phyloP scores from a whole-genome alignment of 2,329 filamentous ascomycete genomes.

The Lachnellula willkommii region DNA sequence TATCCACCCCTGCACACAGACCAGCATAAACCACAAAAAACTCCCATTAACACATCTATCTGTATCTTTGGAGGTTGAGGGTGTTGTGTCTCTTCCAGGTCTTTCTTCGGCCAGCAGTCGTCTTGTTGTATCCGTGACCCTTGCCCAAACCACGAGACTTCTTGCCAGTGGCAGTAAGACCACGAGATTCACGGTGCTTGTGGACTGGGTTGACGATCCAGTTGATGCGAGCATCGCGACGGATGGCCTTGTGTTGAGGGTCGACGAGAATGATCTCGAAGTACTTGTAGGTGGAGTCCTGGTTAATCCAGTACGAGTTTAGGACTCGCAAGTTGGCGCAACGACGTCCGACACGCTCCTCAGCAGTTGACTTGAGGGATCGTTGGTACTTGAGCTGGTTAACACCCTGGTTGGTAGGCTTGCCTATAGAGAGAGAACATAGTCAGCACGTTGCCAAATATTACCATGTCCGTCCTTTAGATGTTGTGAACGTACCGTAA shows the following conservation, averaged over 20 bases:
- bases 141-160: slow-evolving; percentile 99
- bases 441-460: slow-evolving; percentile 4
- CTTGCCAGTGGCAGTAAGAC: slow-evolving; percentile 98
- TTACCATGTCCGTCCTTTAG: neutral
- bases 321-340: slow-evolving; percentile 98
- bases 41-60: slow-evolving; percentile 49
- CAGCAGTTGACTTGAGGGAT: slow-evolving; percentile 93
- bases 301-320: slow-evolving; percentile 99
- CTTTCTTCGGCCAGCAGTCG: slow-evolving; percentile 93
- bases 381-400: slow-evolving; percentile 99
- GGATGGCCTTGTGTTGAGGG: slow-evolving; percentile 99
- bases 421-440: slow-evolving; percentile 57
- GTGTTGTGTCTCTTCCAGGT: slow-evolving; percentile 99
- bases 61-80: slow-evolving; percentile 96
- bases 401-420: slow-evolving; percentile 99
- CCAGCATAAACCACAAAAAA: slow-evolving; percentile 24
- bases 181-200: slow-evolving; percentile 99
- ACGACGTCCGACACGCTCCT: slow-evolving; percentile 99
- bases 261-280: slow-evolving; percentile 99
- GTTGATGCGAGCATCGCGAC: slow-evolving; percentile 98
- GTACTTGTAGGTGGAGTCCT: slow-evolving; percentile 99
- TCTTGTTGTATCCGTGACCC: slow-evolving; percentile 99
- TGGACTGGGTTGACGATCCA: slow-evolving; percentile 99
- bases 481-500: slow-evolving; percentile 63
- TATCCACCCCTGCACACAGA: slow-evolving; percentile 19